A percentile compares a stretch with the other conserved stretches of the same genome.
These are phyloP conservation scores for Nematocida sp. DNA, from an alignment of 371 early-diverging fungal genomes.

Conservation along the genomic window DNA sequence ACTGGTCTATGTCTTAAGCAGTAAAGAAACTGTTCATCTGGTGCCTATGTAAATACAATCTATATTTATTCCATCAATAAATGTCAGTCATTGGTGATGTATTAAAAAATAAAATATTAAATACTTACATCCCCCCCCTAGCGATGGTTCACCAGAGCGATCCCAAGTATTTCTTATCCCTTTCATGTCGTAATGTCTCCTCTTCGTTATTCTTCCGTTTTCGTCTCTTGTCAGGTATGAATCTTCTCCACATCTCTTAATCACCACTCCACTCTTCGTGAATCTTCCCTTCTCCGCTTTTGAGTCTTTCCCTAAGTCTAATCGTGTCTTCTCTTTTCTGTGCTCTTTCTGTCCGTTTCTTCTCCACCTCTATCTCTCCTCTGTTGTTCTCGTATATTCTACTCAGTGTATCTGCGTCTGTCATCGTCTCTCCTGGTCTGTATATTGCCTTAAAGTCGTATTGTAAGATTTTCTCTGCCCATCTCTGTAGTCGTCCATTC, in stretches of 20 bases:
- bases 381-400: not conserved
- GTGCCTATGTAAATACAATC: no score
- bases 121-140: no score
- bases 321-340: not conserved
- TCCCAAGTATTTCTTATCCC: no score
- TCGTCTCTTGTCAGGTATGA: slow-evolving; percentile 4
- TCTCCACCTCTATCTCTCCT: not conserved
- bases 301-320: not conserved
- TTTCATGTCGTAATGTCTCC: no score
- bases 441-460: slow-evolving; percentile 45
- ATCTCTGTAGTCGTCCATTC: slow-evolving; percentile 41
- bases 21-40: no score
- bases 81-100: no score
- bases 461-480: slow-evolving; percentile 20
- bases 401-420: slow-evolving; percentile 47
- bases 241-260: not conserved
- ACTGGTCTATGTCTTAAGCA: no score
- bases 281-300: not conserved
- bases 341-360: not conserved
- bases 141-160: no score
- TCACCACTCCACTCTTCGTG: not conserved
- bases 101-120: no score
- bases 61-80: no score
- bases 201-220: no score
- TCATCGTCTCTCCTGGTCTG: slow-evolving; percentile 12